These are phyloP conservation scores for Byssothecium circinans DNA, from an alignment of 2,329 filamentous ascomycete species.

Conservation along the genomic window DNA sequence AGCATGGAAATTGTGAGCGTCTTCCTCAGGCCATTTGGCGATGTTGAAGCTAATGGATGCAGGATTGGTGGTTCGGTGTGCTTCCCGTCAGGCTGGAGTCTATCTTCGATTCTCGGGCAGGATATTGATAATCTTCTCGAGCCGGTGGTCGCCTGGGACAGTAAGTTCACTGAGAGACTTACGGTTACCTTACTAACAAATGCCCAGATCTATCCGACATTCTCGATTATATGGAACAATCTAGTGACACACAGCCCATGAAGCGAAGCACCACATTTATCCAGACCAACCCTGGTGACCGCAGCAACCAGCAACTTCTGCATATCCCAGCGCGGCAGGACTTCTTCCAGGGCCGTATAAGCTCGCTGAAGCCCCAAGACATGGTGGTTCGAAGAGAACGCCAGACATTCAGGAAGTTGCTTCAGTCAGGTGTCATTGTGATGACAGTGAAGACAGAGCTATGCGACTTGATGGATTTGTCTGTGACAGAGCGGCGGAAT, in stretches of 20 bases:
- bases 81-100: slow-evolving; percentile 57
- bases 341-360: slow-evolving; percentile 30
- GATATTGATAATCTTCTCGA: slow-evolving; percentile 52
- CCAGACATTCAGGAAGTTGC: slow-evolving; percentile 54
- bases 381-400: slow-evolving; percentile 54
- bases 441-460: slow-evolving; percentile 55
- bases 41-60: slow-evolving; percentile 1
- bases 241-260: slow-evolving; percentile 48
- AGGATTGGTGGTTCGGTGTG: slow-evolving; percentile 56
- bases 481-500: slow-evolving; percentile 4
- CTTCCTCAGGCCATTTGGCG: neutral
- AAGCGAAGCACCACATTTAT: slow-evolving; percentile 55
- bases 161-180: slow-evolving; percentile 49
- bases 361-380: slow-evolving; percentile 36
- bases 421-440: slow-evolving; percentile 49
- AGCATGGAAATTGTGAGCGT: slow-evolving; percentile 51
- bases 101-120: slow-evolving; percentile 53
- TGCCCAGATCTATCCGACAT: slow-evolving; percentile 21
- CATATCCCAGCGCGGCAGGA: slow-evolving; percentile 48
- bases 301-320: slow-evolving; percentile 47
- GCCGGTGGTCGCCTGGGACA: slow-evolving; percentile 54
- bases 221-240: slow-evolving; percentile 50
- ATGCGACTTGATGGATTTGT: slow-evolving; percentile 26
- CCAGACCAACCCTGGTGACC: slow-evolving; percentile 47
- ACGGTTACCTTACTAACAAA: slow-evolving; percentile 23